Evolutionary conservation across 768 basidiomycete genomes (phyloP), one percentile per base, ranked within the genome.

Genomic region (Porphyrellus cyaneotinctus): DNA sequence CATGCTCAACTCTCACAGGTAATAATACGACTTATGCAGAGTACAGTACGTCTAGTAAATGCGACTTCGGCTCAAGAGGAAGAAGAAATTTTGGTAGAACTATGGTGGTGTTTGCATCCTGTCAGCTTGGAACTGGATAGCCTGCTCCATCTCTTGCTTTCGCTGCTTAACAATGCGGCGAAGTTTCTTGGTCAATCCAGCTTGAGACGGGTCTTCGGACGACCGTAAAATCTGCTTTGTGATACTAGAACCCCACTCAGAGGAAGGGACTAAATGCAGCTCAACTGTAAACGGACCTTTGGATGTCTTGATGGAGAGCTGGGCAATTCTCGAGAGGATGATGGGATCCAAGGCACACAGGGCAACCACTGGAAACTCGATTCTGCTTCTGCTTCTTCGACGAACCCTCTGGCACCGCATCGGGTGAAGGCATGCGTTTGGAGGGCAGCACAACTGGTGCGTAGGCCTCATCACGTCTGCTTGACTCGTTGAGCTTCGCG

Each of bases 271-370:
- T 33, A 12, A 36, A 20, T 28, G 20, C 32, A 14, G 43, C 32
- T 48, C 17, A 26, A 36, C 26, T 36, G 52, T 48, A 33, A n/a
- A 50, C 61, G 41, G 57, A 86, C 87, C 80, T 84, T 50, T 72
- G 68, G 1, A 80, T 70, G 2, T 85, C 87, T 47, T 73, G 71
- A 7, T 53, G 54, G 3, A 85, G 75, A 22, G 80, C 61, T 15
- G 84, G 79, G 61, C 88, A 91, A 24, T 77, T 73, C 61, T 79
- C 75, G 11, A 80, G 56, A 20, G 72, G 53, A 64, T 85, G 84
- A 36, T 68, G 64, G 36, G 76, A 70, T 4, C 68, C 55, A 26
- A 56, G 58, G 38, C 87, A 88, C 36, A 87, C 69, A 4, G 68
- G 61, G 55, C 86, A 88, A 20, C 56, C 22, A 23, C 48, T 35